These are phyloP conservation scores for Linum usitatissimum DNA, from an alignment of 345 rosid genomes.

Conservation along the genomic window DNA sequence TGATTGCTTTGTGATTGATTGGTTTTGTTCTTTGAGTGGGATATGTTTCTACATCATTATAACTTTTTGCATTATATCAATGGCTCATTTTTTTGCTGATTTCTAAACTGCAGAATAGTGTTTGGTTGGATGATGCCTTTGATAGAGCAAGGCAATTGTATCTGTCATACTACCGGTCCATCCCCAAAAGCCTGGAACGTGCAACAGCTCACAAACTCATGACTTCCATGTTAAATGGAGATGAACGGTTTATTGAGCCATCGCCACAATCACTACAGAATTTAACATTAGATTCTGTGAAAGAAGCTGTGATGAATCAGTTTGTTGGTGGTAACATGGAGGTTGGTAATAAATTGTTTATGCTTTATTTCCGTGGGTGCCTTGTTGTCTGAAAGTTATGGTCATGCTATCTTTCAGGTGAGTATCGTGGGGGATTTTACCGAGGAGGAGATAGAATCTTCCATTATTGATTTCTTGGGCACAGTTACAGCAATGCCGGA, in stretches of 20 bases:
- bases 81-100: constrained; percentile 20
- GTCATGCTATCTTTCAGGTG: constrained; percentile 40
- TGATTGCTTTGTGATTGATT: neutral
- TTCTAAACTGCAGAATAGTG: constrained; percentile 73
- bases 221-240: constrained; percentile 92
- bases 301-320: constrained; percentile 92
- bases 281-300: constrained; percentile 61
- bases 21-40: neutral
- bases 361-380: neutral
- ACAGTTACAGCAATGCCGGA: constrained; percentile 61
- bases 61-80: constrained; percentile 2
- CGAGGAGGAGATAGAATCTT: constrained; percentile 73
- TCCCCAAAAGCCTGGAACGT: constrained; percentile 98
- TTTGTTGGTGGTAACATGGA: constrained; percentile 93
- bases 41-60: neutral
- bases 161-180: constrained; percentile 85
- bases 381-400: constrained; percentile 5
- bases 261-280: constrained; percentile 71
- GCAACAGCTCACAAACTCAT: constrained; percentile 98
- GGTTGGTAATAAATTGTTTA: constrained; percentile 30
- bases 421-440: constrained; percentile 96
- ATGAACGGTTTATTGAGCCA: constrained; percentile 95
- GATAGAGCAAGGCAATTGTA: constrained; percentile 94
- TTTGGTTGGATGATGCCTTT: constrained; percentile 99
- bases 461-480: constrained; percentile 83